Conservation (phyloP, 2,329 filamentous ascomycete species). For the Sporothrix protearum region DNA sequence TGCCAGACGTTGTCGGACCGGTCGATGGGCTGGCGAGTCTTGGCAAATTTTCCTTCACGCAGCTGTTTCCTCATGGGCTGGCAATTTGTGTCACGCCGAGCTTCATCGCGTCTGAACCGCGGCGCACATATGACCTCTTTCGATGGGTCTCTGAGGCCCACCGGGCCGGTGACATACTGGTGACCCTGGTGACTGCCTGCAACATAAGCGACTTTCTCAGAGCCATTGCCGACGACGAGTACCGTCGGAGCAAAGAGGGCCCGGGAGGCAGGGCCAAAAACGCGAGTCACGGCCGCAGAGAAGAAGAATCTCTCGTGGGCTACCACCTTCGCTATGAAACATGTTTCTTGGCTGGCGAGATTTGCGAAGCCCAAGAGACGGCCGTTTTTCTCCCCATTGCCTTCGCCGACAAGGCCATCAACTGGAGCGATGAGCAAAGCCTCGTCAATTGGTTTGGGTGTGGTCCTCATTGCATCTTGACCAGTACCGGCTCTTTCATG, state of each 20-base stretch:
- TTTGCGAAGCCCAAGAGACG: conserved; percentile 32
- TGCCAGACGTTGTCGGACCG: not conserved
- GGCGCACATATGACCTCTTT: conserved; percentile 39
- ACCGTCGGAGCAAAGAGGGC: conserved; percentile 28
- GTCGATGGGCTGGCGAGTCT: conserved; percentile 22
- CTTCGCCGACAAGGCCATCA: conserved; percentile 47
- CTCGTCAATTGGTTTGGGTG: conserved; percentile 61
- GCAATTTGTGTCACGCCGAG: conserved; percentile 50
- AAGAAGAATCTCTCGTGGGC: conserved; percentile 32
- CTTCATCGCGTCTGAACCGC: conserved; percentile 47
- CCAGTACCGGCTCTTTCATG: conserved; percentile 51
- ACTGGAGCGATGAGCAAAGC: conserved; percentile 59
- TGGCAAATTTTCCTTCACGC: conserved; percentile 38
- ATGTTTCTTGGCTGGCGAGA: conserved; percentile 27
- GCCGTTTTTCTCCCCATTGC: conserved; percentile 38
- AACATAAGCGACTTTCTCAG: conserved; percentile 38
- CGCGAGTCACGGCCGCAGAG: conserved; percentile 27
- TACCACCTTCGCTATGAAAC: conserved; percentile 29
- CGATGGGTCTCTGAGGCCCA: conserved; percentile 39
- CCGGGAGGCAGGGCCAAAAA: conserved; percentile 23
- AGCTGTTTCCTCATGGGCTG: conserved; percentile 45
- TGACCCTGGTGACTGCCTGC: conserved; percentile 38
- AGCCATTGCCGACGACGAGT: conserved; percentile 38
- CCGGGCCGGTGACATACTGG: conserved; percentile 25
- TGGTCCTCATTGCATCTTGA: conserved; percentile 53